Percentiles rank a stretch among this genome's conserved stretches.
Conservation (phyloP, 352 stramenopile genomes). For the Pythium aphanidermatum region DNA sequence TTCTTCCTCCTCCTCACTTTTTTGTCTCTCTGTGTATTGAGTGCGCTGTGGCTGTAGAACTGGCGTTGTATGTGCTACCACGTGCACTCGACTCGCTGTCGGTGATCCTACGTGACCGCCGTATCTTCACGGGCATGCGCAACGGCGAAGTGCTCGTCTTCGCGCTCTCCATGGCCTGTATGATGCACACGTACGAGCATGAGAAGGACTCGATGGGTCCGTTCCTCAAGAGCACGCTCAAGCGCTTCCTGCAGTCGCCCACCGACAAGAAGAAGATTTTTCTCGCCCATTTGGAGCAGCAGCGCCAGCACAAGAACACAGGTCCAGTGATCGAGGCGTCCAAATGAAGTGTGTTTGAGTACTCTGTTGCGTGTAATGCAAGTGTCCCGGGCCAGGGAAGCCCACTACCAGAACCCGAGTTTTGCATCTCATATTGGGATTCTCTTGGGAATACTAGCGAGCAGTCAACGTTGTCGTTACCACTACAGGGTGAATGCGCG, state of each 20-base stretch:
- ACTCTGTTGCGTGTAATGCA: too few relatives aligned
- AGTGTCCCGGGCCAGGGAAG: too few relatives aligned
- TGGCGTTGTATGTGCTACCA: slow-evolving; percentile 74
- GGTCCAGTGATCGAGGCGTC: too few relatives aligned
- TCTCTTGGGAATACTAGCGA: too few relatives aligned
- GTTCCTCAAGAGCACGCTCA: slow-evolving; percentile 63
- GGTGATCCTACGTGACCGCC: slow-evolving; percentile 66
- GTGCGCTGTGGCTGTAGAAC: slow-evolving; percentile 27
- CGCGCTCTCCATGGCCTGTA: slow-evolving; percentile 65
- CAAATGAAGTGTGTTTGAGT: too few relatives aligned
- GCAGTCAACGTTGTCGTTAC: too few relatives aligned
- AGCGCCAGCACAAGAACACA: slow-evolving; percentile 5
- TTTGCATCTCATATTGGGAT: too few relatives aligned
- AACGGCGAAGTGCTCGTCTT: slow-evolving; percentile 75
- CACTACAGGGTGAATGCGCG: too few relatives aligned
- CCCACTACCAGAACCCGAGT: too few relatives aligned
- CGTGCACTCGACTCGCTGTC: slow-evolving; percentile 71
- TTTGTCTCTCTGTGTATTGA: too few relatives aligned
- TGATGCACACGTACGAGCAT: slow-evolving; percentile 85
- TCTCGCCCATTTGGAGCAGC: slow-evolving; percentile 21
- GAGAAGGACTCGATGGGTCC: slow-evolving; percentile 61
- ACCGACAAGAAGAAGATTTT: slow-evolving; percentile 70
- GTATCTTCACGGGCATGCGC: slow-evolving; percentile 56
- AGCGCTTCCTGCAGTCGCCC: slow-evolving; percentile 67
- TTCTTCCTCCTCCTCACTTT: too few relatives aligned